phyloP scores from a whole-genome alignment of 2,329 filamentous ascomycete species.

The Xenosphaeropsis pyriputrescens region DNA sequence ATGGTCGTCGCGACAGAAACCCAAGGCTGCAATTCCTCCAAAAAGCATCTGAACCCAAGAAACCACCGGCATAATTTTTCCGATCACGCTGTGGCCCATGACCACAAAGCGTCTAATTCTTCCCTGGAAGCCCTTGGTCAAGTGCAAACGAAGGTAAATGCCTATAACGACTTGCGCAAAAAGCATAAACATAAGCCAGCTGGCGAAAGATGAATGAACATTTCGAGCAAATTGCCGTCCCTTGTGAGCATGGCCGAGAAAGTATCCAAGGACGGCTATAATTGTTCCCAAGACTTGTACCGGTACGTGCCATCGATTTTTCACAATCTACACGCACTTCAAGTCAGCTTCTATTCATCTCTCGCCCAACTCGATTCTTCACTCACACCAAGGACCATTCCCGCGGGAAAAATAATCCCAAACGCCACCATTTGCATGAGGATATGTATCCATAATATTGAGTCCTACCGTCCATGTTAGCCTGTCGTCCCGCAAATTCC shows the following conservation, averaged over 20 bases:
- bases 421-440: constrained; percentile 76
- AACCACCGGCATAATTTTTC: constrained; percentile 74
- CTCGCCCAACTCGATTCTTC: neutral
- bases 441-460: constrained; percentile 87
- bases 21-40: constrained; percentile 80
- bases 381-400: constrained; percentile 87
- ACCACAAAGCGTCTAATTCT: constrained; percentile 61
- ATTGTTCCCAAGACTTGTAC: constrained; percentile 61
- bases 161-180: constrained; percentile 66
- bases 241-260: constrained; percentile 80
- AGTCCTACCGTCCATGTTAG: constrained; percentile 41
- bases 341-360: constrained; percentile 4
- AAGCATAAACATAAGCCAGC: constrained; percentile 66
- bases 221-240: constrained; percentile 76
- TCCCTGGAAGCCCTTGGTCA: constrained; percentile 71
- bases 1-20: constrained; percentile 88
- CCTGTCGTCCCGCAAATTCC: constrained; percentile 2
- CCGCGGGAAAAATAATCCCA: constrained; percentile 81
- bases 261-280: constrained; percentile 72
- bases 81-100: constrained; percentile 62
- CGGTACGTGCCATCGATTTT: constrained; percentile 89
- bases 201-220: constrained; percentile 70
- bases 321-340: constrained; percentile 52
- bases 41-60: constrained; percentile 94
- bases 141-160: constrained; percentile 76